Evolutionary conservation across 1,139 yeast genomes (phyloP).

Genomic region (Magnusiomyces starmeri): DNA sequence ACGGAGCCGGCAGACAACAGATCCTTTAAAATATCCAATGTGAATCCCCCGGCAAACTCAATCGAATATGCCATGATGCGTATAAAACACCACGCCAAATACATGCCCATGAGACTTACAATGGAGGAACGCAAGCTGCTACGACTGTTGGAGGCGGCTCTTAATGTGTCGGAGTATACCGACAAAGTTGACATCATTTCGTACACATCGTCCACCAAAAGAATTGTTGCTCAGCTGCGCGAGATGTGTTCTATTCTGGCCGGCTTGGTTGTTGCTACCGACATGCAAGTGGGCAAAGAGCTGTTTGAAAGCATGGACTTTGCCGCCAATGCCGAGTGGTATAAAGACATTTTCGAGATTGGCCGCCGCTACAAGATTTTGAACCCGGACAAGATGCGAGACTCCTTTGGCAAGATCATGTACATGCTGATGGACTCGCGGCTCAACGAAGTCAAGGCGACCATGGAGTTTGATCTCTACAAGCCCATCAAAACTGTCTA

Average conservation of each 20-base stretch:
- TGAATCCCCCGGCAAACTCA: too few relatives aligned
- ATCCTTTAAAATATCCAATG: too few relatives aligned
- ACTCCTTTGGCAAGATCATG: slow-evolving; percentile 64
- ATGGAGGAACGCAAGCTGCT: slow-evolving; percentile 58
- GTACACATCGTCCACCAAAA: slow-evolving; percentile 53
- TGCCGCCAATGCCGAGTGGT: slow-evolving; percentile 61
- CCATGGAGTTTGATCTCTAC: slow-evolving; percentile 64
- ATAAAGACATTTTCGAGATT: slow-evolving; percentile 56
- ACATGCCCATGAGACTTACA: slow-evolving; percentile 59
- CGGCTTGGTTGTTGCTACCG: slow-evolving; percentile 66
- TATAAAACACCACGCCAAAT: slow-evolving; percentile 43
- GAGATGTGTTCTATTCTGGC: slow-evolving; percentile 70
- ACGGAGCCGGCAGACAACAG: too few relatives aligned
- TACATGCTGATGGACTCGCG: slow-evolving; percentile 78
- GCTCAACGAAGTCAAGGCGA: slow-evolving; percentile 55
- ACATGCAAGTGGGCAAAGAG: slow-evolving; percentile 56
- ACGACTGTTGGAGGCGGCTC: slow-evolving; percentile 58
- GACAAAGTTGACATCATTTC: slow-evolving; percentile 63
- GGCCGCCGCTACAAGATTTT: slow-evolving; percentile 71
- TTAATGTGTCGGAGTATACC: slow-evolving; percentile 67
- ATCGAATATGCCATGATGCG: slow-evolving; percentile 27
- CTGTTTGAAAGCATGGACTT: slow-evolving; percentile 43
- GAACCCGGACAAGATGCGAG: slow-evolving; percentile 74
- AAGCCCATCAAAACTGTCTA: slow-evolving; percentile 60
- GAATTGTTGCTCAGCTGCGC: slow-evolving; percentile 59